phyloP scores from a whole-genome alignment of 2,329 filamentous ascomycete species.

The Colletotrichum destructivum region DNA sequence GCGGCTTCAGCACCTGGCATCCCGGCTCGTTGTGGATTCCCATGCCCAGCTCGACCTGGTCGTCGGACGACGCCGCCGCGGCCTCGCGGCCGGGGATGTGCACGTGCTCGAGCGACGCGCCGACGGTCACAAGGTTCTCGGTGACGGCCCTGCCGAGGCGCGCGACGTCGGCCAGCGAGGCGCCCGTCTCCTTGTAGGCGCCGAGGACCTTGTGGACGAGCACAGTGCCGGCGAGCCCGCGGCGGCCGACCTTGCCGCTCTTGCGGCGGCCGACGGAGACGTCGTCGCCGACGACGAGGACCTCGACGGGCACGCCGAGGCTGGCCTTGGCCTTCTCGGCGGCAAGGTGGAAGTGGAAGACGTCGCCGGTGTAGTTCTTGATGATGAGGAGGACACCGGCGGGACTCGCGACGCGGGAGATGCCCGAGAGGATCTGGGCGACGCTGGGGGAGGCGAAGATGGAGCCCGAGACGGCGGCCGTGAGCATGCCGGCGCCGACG shows the following conservation, averaged over 20 bases:
- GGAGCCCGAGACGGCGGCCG: constrained; percentile 74
- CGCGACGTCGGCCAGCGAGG: constrained; percentile 59
- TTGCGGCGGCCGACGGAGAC: constrained; percentile 74
- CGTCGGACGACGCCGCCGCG: constrained; percentile 54
- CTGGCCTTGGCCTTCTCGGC: constrained; percentile 49
- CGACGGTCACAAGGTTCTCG: constrained; percentile 66
- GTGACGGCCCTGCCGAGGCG: constrained; percentile 59
- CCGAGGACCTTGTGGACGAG: constrained; percentile 77
- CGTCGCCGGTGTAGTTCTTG: constrained; percentile 76
- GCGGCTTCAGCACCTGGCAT: constrained; percentile 64
- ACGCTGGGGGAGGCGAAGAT: constrained; percentile 77
- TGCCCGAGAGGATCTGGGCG: constrained; percentile 73
- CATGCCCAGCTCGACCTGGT: constrained; percentile 79
- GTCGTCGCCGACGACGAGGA: constrained; percentile 70
- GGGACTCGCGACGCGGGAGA: constrained; percentile 68
- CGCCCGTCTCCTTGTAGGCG: constrained; percentile 59
- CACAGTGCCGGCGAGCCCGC: constrained; percentile 77
- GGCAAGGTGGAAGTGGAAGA: constrained; percentile 67
- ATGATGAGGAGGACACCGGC: constrained; percentile 76
- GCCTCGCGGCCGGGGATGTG: constrained; percentile 66
- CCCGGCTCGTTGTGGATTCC: constrained; percentile 79
- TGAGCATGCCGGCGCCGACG: constrained; percentile 75
- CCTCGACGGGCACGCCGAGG: constrained; percentile 30
- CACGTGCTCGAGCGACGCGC: constrained; percentile 66
- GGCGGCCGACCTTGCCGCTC: constrained; percentile 76